These are phyloP conservation scores for Stropharia rugosoannulata DNA, from an alignment of 768 basidiomycete species.

Conservation along the genomic window DNA sequence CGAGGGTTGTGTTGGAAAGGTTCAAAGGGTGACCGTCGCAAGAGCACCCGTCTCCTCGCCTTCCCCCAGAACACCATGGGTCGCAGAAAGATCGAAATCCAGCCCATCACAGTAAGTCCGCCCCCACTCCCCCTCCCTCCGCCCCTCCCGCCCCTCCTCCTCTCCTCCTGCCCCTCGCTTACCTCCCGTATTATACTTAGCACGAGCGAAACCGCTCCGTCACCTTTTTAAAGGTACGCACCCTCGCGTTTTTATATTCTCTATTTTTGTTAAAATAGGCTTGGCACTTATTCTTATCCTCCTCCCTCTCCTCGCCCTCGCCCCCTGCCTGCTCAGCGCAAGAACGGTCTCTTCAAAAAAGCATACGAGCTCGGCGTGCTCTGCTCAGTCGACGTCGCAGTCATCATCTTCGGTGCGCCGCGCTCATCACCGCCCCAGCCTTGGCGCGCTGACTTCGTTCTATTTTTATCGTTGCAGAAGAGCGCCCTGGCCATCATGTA, in stretches of 20 bases:
- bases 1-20: conserved; percentile 20
- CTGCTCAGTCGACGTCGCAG: conserved; percentile 85
- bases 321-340: conserved; percentile 51
- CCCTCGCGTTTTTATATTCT: conserved; percentile 35
- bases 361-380: conserved; percentile 90
- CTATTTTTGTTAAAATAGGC: conserved; percentile 61
- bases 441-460: conserved; percentile 25
- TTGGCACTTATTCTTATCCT: conserved; percentile 41
- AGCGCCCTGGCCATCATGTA: conserved; percentile 73
- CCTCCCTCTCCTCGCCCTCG: conserved; percentile 6
- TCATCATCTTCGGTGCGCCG: conserved; percentile 71
- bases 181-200: conserved; percentile 62
- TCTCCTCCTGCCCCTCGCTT: conserved; percentile 29
- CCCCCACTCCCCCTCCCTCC: conserved; percentile 9
- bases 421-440: conserved; percentile 2
- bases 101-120: conserved; percentile 67
- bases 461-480: conserved; percentile 59
- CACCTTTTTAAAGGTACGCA: conserved; percentile 80
- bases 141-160: conserved; percentile 22
- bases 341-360: conserved; percentile 90
- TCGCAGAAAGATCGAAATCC: conserved; percentile 79
- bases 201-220: conserved; percentile 91
- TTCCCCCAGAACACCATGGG: conserved; percentile 47
- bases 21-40: conserved; percentile 19
- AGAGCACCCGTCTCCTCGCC: conserved; percentile 18